Evolutionary conservation across 305 asterid genomes (phyloP).

Genomic region (Ilex paraguariensis): DNA sequence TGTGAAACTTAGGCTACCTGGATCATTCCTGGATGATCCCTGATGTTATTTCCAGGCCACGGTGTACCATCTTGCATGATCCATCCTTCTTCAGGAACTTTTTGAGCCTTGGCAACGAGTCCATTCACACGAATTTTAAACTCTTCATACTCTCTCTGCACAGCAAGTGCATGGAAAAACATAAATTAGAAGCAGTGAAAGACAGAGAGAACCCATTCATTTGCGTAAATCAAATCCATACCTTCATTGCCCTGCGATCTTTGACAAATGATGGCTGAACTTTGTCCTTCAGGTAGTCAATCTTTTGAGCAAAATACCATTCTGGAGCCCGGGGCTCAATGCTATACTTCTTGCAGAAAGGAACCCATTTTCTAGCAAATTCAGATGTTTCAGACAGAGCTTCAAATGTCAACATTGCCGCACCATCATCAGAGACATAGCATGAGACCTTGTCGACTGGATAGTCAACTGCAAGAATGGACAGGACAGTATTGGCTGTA

Average conservation of each 20-base stretch:
- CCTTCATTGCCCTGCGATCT: slow-evolving; percentile 99
- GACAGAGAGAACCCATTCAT: slow-evolving; percentile 2
- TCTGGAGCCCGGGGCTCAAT: slow-evolving; percentile 99
- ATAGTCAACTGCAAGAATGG: slow-evolving; percentile 97
- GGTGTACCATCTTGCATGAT: slow-evolving; percentile 99
- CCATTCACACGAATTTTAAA: slow-evolving; percentile 86
- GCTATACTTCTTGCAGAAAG: slow-evolving; percentile 81
- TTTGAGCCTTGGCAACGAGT: slow-evolving; percentile 87
- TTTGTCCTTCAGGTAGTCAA: slow-evolving; percentile 92
- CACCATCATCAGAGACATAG: slow-evolving; percentile 97
- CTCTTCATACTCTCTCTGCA: slow-evolving; percentile 97
- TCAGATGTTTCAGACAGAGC: slow-evolving; percentile 95
- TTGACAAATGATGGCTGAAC: slow-evolving; percentile 94
- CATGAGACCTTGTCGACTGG: slow-evolving; percentile 98
- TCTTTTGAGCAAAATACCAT: slow-evolving; percentile 93
- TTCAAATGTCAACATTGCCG: slow-evolving; percentile 97
- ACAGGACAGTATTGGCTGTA: slow-evolving; percentile 94
- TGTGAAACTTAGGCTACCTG: slow-evolving; percentile 48
- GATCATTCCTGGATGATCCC: slow-evolving; percentile 99
- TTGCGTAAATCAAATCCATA: slow-evolving; percentile 17
- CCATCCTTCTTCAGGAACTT: slow-evolving; percentile 99
- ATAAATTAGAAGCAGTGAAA: slow-evolving; percentile 22
- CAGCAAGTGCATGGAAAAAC: slow-evolving; percentile 14
- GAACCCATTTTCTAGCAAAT: slow-evolving; percentile 97
- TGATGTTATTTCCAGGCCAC: slow-evolving; percentile 98